Evolutionary conservation across 2,329 filamentous ascomycete species (phyloP).

Genomic region (Fusarium gaditjirri): DNA sequence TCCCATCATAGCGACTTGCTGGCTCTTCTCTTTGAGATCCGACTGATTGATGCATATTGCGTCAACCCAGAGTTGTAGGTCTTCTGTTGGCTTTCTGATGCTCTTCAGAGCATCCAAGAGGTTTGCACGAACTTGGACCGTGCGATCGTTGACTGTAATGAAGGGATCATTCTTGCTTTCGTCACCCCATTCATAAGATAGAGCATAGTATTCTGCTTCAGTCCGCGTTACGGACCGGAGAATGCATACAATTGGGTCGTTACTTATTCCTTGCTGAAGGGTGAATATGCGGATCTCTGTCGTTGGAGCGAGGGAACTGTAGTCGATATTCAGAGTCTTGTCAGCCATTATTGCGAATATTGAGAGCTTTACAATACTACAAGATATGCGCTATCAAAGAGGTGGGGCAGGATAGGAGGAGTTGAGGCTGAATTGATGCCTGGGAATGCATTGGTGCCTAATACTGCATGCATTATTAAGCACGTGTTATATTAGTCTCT

Average conservation of each 20-base stretch:
- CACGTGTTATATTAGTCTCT: no score
- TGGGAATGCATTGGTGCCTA: background rate
- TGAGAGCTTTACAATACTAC: background rate
- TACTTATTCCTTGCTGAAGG: fast-evolving
- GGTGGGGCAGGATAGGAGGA: no score
- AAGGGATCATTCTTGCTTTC: background rate
- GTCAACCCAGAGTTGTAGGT: background rate
- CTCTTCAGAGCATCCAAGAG: background rate
- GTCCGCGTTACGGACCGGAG: fast-evolving
- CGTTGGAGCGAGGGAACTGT: background rate
- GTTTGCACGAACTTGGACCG: background rate
- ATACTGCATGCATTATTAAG: background rate
- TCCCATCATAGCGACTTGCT: background rate
- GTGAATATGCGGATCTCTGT: background rate
- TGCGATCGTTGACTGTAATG: background rate
- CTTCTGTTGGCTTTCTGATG: background rate
- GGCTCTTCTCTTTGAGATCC: fast-evolving
- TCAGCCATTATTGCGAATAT: background rate
- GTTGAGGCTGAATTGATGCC: background rate
- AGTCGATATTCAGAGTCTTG: background rate
- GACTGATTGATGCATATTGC: background rate
- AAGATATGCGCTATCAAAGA: background rate
- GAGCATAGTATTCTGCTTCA: background rate
- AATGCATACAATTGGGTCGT: background rate
- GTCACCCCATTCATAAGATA: background rate